Conservation (phyloP, 768 basidiomycete species). For the Chiua virens region DNA sequence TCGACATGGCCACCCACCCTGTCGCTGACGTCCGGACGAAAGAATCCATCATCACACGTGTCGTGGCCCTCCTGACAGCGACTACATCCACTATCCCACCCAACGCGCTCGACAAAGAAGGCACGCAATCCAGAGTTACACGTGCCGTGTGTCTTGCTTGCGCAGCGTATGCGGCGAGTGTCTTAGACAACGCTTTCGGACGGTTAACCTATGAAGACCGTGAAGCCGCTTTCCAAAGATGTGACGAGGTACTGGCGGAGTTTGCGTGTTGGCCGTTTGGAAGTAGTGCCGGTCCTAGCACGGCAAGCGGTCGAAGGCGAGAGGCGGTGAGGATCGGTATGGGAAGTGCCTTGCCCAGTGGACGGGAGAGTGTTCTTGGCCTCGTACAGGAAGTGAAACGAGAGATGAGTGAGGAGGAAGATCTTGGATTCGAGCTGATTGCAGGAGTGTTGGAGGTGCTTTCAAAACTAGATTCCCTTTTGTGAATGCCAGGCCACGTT, state of each 20-base stretch:
- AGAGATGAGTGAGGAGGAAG: conserved; percentile 73
- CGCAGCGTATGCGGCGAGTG: conserved; percentile 91
- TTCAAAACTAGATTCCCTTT: conserved; percentile 79
- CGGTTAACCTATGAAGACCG: conserved; percentile 89
- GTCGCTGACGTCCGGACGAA: conserved; percentile 92
- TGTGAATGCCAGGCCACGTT: too few species aligned
- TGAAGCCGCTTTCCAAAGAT: conserved; percentile 89
- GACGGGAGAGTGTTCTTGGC: conserved; percentile 70
- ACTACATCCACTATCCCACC: conserved; percentile 80
- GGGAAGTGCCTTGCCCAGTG: conserved; percentile 50
- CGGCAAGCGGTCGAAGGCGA: conserved; percentile 40
- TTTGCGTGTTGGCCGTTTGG: conserved; percentile 92
- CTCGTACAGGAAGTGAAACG: conserved; percentile 71
- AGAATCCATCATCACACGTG: conserved; percentile 76
- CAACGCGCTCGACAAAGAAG: conserved; percentile 71
- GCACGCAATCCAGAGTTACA: conserved; percentile 74
- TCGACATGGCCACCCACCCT: conserved; percentile 99
- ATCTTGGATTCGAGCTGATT: conserved; percentile 86
- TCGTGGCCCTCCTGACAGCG: conserved; percentile 76
- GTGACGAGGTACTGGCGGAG: conserved; percentile 92
- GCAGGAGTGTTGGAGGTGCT: conserved; percentile 93
- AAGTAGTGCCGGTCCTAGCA: conserved; percentile 33
- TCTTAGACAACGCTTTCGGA: conserved; percentile 91
- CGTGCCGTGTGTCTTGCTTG: conserved; percentile 86
- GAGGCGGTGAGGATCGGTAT: conserved; percentile 51